Evolutionary conservation across 495 filamentous ascomycete species (phyloP).

Genomic region (Diplogelasinospora grovesii): DNA sequence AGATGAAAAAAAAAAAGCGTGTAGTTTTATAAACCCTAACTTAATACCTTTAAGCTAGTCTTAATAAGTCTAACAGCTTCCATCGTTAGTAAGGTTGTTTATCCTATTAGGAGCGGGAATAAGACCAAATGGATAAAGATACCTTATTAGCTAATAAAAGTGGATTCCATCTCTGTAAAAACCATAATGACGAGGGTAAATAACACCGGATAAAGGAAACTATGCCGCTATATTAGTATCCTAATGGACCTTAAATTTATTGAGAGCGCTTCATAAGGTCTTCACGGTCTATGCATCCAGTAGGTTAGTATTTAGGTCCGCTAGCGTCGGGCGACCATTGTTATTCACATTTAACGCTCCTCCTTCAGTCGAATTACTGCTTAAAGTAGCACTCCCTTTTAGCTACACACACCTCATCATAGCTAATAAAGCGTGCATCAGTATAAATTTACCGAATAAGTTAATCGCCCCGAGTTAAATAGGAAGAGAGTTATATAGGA

Average conservation of each 20-base stretch:
- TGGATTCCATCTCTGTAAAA: constrained; percentile 60
- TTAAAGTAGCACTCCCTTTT: constrained; percentile 24
- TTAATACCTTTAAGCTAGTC: too few species aligned
- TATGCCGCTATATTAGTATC: constrained; percentile 57
- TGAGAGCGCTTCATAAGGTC: constrained; percentile 39
- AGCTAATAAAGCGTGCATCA: constrained; percentile 59
- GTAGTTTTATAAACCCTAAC: too few species aligned
- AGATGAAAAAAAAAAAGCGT: too few species aligned
- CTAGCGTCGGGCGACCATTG: constrained; percentile 48
- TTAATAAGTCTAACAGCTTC: too few species aligned
- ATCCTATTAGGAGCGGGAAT: too few species aligned
- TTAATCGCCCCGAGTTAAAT: constrained; percentile 55
- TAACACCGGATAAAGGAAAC: constrained; percentile 45
- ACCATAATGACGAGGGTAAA: constrained; percentile 44
- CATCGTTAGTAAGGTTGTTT: too few species aligned
- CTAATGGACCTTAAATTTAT: constrained; percentile 61
- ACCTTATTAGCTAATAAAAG: constrained; percentile 58
- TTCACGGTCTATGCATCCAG: constrained; percentile 27
- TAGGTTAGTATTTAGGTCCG: constrained; percentile 26
- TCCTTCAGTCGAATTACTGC: constrained; percentile 32
- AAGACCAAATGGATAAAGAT: too few species aligned
- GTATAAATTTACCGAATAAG: constrained; percentile 59
- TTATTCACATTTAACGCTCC: constrained; percentile 26
- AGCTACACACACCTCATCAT: constrained; percentile 40
- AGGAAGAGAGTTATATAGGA: constrained; percentile 45